phyloP scores from a whole-genome alignment of 1,284 basidiomycete species.

The Rhodotorula glutinis region DNA sequence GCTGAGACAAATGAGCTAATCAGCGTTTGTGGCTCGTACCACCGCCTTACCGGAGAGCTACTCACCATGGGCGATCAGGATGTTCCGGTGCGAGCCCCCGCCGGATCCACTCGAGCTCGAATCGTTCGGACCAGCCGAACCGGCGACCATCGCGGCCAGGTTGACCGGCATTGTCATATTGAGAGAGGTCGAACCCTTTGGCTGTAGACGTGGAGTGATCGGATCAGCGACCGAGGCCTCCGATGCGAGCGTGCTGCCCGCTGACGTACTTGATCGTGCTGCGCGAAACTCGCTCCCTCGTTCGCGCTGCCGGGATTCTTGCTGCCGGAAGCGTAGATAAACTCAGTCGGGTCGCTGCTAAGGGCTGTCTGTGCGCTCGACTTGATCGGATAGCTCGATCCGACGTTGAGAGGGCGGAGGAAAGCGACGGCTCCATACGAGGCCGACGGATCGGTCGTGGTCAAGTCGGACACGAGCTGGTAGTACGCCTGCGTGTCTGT shows the following conservation, averaged over 20 bases:
- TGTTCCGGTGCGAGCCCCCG: neutral
- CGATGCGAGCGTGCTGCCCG: neutral
- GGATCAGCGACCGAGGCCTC: neutral
- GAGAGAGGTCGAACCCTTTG: neutral
- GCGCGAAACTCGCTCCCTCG: slow-evolving; percentile 9
- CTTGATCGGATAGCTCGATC: slow-evolving; percentile 13
- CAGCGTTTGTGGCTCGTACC: neutral
- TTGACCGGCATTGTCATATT: neutral
- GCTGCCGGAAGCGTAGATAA: slow-evolving; percentile 27
- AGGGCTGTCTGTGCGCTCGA: neutral
- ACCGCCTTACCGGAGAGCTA: neutral
- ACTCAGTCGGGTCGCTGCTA: neutral
- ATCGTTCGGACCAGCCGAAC: neutral
- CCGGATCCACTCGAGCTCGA: neutral
- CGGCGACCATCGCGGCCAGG: neutral
- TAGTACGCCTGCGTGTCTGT: slow-evolving; percentile 13
- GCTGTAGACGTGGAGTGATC: neutral
- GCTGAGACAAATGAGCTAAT: slow-evolving; percentile 45
- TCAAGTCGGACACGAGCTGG: slow-evolving; percentile 24
- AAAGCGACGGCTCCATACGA: slow-evolving; percentile 20
- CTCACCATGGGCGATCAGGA: neutral
- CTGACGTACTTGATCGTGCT: slow-evolving; percentile 24
- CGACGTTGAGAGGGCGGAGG: slow-evolving; percentile 13
- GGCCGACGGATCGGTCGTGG: slow-evolving; percentile 11
- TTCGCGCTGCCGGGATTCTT: slow-evolving; percentile 4